phyloP scores from a whole-genome alignment of 23 red algal genomes.

The Pyropia yezoensis region DNA sequence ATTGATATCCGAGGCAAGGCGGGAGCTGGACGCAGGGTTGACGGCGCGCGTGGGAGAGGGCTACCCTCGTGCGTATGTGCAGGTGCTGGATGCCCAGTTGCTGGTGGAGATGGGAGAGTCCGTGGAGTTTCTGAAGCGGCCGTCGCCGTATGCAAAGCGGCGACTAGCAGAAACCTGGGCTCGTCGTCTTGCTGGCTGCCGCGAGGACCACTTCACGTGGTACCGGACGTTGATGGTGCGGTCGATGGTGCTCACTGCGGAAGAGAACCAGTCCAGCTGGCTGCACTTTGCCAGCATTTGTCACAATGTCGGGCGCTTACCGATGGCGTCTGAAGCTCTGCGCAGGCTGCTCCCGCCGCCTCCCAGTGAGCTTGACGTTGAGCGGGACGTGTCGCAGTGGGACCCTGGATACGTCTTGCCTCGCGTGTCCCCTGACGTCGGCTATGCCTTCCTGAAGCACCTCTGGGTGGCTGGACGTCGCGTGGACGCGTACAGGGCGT shows the following conservation, averaged over 20 bases:
- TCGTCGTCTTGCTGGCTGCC: conserved; percentile 57
- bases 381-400: not conserved
- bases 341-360: conserved; percentile 24
- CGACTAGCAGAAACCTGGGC: conserved; percentile 63
- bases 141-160: conserved; percentile 17
- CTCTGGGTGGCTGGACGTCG: conserved; percentile 13
- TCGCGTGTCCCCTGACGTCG: conserved; percentile 5
- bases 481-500: conserved; percentile 9
- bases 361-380: not conserved
- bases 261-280: conserved; percentile 65
- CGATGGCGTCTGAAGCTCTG: conserved; percentile 82
- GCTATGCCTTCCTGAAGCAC: conserved; percentile 21
- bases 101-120: conserved; percentile 90
- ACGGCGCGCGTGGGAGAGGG: conserved; percentile 83
- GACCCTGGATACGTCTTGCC: no score
- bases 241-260: conserved; percentile 59
- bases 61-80: conserved; percentile 87
- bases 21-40: conserved; percentile 63
- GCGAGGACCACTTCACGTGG: conserved; percentile 75
- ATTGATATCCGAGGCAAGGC: conserved; percentile 15
- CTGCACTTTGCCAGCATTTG: conserved; percentile 83
- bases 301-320: conserved; percentile 47
- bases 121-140: conserved; percentile 31
- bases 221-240: conserved; percentile 84
- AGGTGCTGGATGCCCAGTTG: conserved; percentile 71